These are phyloP conservation scores for Suhomyces sp. DNA, from an alignment of 805 yeast species.

Conservation along the genomic window DNA sequence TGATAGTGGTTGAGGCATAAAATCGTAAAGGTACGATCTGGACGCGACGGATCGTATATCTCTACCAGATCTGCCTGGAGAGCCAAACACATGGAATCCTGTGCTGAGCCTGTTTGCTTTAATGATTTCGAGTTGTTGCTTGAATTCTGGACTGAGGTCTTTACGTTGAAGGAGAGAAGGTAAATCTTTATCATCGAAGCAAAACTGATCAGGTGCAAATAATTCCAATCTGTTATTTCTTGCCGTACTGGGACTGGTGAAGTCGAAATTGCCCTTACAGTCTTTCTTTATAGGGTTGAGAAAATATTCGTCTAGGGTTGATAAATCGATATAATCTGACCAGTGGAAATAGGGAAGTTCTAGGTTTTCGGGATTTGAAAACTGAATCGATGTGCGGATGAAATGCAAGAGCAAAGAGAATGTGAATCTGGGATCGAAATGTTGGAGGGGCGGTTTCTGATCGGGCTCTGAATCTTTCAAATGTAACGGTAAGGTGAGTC, in stretches of 20 bases:
- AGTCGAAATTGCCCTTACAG: conserved; percentile 19
- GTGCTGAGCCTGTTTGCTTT: conserved; percentile 11
- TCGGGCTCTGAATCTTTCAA: conserved; percentile 6
- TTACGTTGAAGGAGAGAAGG: conserved; percentile 6
- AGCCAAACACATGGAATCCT: conserved; percentile 39
- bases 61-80: conserved; percentile 30
- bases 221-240: conserved; percentile 12
- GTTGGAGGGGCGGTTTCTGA: conserved; percentile 11
- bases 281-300: conserved; percentile 11
- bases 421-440: conserved; percentile 30
- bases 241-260: conserved; percentile 9
- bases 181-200: conserved; percentile 24
- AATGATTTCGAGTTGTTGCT: conserved; percentile 7
- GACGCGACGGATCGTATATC: conserved; percentile 29
- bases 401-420: conserved; percentile 16
- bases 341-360: conserved; percentile 28
- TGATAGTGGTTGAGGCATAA: conserved; percentile 38
- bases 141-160: neutral
- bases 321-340: conserved; percentile 30
- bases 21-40: conserved; percentile 39
- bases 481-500: conserved; percentile 13
- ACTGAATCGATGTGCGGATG: conserved; percentile 2
- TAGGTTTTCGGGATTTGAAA: conserved; percentile 4
- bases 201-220: conserved; percentile 14
- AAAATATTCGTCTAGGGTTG: conserved; percentile 16